Conservation (phyloP, 495 filamentous ascomycete species). For the Hypomontagnella monticulosa region DNA sequence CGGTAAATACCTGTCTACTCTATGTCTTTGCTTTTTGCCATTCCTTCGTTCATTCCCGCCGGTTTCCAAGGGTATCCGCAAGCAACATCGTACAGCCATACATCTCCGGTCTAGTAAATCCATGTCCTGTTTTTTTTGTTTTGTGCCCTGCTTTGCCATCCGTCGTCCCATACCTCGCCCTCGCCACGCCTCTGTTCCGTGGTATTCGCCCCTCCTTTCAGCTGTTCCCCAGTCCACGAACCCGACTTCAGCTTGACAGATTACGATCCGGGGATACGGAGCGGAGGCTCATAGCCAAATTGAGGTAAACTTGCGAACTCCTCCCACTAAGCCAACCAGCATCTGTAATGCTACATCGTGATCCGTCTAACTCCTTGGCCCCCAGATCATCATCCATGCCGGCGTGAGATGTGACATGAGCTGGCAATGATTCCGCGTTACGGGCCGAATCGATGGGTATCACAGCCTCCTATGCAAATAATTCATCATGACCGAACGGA, state of each 20-base stretch:
- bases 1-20: slow-evolving; percentile 40
- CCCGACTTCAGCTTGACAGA: slow-evolving; percentile 11
- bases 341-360: slow-evolving; percentile 21
- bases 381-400: slow-evolving; percentile 12
- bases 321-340: slow-evolving; percentile 18
- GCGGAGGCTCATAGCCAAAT: slow-evolving; percentile 23
- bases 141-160: slow-evolving; percentile 29
- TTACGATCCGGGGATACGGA: slow-evolving; percentile 13
- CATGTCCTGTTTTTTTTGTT: slow-evolving; percentile 37
- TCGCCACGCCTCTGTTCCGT: slow-evolving; percentile 27
- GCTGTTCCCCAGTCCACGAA: neutral
- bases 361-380: slow-evolving; percentile 18
- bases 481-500: slow-evolving; percentile 20
- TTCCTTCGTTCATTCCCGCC: slow-evolving; percentile 34
- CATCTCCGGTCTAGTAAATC: slow-evolving; percentile 36
- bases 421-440: slow-evolving; percentile 13
- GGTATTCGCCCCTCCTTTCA: slow-evolving; percentile 6
- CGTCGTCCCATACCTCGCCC: slow-evolving; percentile 31
- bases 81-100: slow-evolving; percentile 47
- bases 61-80: slow-evolving; percentile 45
- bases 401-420: slow-evolving; percentile 10
- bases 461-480: slow-evolving; percentile 36
- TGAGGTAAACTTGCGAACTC: slow-evolving; percentile 12
- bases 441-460: slow-evolving; percentile 31
- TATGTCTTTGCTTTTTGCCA: slow-evolving; percentile 35